Conservation (phyloP, 805 yeast genomes). For the Tetrapisispora fleetii region DNA sequence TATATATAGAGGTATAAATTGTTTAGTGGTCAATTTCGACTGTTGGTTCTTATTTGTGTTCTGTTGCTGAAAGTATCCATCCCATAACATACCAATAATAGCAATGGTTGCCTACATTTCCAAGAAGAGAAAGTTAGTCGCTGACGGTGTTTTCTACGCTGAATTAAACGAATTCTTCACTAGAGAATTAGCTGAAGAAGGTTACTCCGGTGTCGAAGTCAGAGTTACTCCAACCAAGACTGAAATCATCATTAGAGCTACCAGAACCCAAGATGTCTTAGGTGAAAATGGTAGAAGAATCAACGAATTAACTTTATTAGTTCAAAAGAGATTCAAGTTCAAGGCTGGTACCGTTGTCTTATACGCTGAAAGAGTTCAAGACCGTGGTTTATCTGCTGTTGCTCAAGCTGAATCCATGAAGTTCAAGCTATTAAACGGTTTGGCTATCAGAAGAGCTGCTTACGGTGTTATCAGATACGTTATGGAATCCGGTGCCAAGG, state of each 20-base stretch:
- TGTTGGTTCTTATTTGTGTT: background rate
- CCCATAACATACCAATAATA: constrained; percentile 5
- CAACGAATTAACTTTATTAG: constrained; percentile 94
- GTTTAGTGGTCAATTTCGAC: too few species aligned
- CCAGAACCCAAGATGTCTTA: constrained; percentile 95
- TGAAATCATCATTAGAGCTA: constrained; percentile 97
- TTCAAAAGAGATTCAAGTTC: constrained; percentile 97
- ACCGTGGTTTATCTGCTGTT: constrained; percentile 98
- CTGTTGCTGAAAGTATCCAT: constrained; percentile 4
- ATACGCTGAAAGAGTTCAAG: constrained; percentile 98
- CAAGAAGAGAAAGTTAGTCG: constrained; percentile 98
- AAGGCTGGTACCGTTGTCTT: constrained; percentile 87
- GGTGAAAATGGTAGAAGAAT: constrained; percentile 99
- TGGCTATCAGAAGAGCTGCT: constrained; percentile 99
- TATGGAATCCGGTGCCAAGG: constrained; percentile 99
- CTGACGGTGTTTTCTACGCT: constrained; percentile 99
- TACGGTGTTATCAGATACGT: constrained; percentile 99
- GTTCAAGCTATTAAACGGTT: constrained; percentile 96
- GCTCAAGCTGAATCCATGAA: constrained; percentile 99
- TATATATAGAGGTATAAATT: too few species aligned
- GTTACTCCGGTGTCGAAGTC: constrained; percentile 99
- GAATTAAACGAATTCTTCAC: constrained; percentile 99
- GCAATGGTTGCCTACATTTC: constrained; percentile 54
- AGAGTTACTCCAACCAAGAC: constrained; percentile 97
- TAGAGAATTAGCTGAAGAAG: constrained; percentile 99